Conservation (phyloP, 2,329 filamentous ascomycete genomes). For the Boeremia lycopersici region DNA sequence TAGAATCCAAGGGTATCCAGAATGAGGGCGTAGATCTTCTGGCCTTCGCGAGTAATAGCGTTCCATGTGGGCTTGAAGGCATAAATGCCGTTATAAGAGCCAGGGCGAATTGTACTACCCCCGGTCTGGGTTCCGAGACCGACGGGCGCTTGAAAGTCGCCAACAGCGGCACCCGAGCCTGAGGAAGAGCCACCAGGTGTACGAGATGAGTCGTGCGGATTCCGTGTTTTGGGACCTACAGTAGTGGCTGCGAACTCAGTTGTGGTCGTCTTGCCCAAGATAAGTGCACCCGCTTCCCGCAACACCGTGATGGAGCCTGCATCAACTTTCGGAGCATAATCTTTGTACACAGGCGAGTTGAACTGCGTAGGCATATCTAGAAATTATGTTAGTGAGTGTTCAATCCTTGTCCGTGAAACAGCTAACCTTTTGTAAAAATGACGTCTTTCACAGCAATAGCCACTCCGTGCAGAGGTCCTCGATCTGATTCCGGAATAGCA, state of each 20-base stretch:
- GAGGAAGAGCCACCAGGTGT: slow-evolving; percentile 73
- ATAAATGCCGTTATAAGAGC: slow-evolving; percentile 68
- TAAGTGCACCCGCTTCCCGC: slow-evolving; percentile 61
- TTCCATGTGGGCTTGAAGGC: slow-evolving; percentile 71
- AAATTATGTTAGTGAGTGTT: background rate
- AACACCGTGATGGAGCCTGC: slow-evolving; percentile 60
- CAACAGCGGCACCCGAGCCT: slow-evolving; percentile 70
- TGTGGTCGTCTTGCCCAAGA: slow-evolving; percentile 64
- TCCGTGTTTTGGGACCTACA: slow-evolving; percentile 60
- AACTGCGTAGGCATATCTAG: slow-evolving; percentile 63
- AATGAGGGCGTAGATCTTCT: slow-evolving; percentile 63
- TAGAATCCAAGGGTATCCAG: slow-evolving; percentile 69
- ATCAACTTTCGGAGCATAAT: slow-evolving; percentile 55
- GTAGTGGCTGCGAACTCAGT: slow-evolving; percentile 68
- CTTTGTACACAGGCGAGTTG: slow-evolving; percentile 61
- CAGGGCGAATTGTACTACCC: slow-evolving; percentile 68
- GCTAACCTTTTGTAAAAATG: slow-evolving; percentile 53
- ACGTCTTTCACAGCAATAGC: slow-evolving; percentile 67
- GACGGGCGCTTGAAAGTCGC: slow-evolving; percentile 66
- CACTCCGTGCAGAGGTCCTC: slow-evolving; percentile 64
- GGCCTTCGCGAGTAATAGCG: slow-evolving; percentile 65
- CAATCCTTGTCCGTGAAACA: background rate
- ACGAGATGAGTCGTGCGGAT: slow-evolving; percentile 59
- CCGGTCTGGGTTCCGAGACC: slow-evolving; percentile 70
- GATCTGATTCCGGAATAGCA: slow-evolving; percentile 52